Evolutionary conservation across 106 monocot genomes (phyloP).

Genomic region (Platanthera zijinensis): DNA sequence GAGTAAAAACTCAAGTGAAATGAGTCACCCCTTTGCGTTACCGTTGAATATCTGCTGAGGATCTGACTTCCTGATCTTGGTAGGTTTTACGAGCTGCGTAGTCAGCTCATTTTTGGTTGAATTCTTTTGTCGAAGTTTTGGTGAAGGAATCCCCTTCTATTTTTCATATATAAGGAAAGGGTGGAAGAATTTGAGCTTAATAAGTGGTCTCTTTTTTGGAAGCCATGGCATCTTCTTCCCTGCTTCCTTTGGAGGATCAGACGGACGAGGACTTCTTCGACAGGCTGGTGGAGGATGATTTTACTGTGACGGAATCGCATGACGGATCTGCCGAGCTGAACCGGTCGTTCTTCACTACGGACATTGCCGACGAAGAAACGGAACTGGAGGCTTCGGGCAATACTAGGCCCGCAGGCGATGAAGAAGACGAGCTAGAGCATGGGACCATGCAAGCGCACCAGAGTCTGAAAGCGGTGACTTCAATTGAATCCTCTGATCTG

Average conservation of each 20-base stretch:
- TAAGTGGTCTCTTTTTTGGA: slow-evolving; percentile 5
- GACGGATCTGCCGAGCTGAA: neutral
- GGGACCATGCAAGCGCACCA: neutral
- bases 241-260: slow-evolving; percentile 42
- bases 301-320: neutral
- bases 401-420: neutral
- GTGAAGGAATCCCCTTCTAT: neutral
- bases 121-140: neutral
- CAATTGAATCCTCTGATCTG: neutral
- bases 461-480: neutral
- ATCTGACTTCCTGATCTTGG: neutral
- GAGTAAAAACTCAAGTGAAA: neutral
- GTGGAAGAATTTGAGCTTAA: slow-evolving; percentile 17
- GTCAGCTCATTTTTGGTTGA: neutral
- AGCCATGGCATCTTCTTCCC: slow-evolving; percentile 23
- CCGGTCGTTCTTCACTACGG: neutral
- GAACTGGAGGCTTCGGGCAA: slow-evolving; percentile 14
- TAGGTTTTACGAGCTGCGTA: slow-evolving; percentile 17
- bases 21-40: neutral
- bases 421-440: slow-evolving; percentile 13
- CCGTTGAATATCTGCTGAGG: neutral
- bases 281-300: slow-evolving; percentile 54
- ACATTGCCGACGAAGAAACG: neutral
- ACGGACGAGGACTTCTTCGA: slow-evolving; percentile 85
- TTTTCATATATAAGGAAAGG: neutral